These are phyloP conservation scores for Ogataea minuta DNA, from an alignment of 805 yeast species.

Conservation along the genomic window DNA sequence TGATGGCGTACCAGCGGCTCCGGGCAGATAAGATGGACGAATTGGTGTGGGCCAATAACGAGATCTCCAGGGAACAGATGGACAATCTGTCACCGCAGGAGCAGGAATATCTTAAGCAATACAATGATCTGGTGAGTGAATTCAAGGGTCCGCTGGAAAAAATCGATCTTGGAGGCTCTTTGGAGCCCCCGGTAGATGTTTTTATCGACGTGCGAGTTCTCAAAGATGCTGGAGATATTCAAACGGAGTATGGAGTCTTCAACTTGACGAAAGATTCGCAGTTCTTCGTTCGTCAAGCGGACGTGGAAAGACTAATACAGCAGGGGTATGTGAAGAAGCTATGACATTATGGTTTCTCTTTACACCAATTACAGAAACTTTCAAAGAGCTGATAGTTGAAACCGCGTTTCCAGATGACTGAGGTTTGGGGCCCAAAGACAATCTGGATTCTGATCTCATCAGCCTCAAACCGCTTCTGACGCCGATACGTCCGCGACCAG, in stretches of 20 bases:
- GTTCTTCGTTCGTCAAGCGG: slow-evolving; percentile 89
- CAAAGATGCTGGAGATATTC: slow-evolving; percentile 94
- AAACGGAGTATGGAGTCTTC: slow-evolving; percentile 95
- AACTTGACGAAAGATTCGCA: slow-evolving; percentile 91
- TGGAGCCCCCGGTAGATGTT: slow-evolving; percentile 87
- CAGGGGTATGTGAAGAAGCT: slow-evolving; percentile 84
- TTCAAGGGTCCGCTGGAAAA: slow-evolving; percentile 80
- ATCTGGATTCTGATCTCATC: slow-evolving; percentile 12
- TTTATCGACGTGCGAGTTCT: slow-evolving; percentile 92
- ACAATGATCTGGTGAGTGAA: slow-evolving; percentile 67
- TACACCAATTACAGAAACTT: slow-evolving; percentile 31
- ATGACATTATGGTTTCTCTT: slow-evolving; percentile 5
- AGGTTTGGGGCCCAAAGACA: slow-evolving; percentile 6
- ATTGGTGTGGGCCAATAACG: slow-evolving; percentile 69
- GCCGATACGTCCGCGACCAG: slow-evolving; percentile 32
- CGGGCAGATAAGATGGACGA: slow-evolving; percentile 68
- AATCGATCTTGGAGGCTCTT: slow-evolving; percentile 81
- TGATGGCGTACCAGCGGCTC: slow-evolving; percentile 76
- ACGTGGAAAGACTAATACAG: slow-evolving; percentile 89
- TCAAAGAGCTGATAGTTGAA: slow-evolving; percentile 26
- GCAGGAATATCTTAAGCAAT: slow-evolving; percentile 70
- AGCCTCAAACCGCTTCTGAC: slow-evolving; percentile 12
- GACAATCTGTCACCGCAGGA: slow-evolving; percentile 72
- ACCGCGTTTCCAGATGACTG: slow-evolving; percentile 29
- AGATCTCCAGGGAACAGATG: slow-evolving; percentile 39